Conservation (phyloP, 2,329 filamentous ascomycete species). For the Diaporthe sp. region DNA sequence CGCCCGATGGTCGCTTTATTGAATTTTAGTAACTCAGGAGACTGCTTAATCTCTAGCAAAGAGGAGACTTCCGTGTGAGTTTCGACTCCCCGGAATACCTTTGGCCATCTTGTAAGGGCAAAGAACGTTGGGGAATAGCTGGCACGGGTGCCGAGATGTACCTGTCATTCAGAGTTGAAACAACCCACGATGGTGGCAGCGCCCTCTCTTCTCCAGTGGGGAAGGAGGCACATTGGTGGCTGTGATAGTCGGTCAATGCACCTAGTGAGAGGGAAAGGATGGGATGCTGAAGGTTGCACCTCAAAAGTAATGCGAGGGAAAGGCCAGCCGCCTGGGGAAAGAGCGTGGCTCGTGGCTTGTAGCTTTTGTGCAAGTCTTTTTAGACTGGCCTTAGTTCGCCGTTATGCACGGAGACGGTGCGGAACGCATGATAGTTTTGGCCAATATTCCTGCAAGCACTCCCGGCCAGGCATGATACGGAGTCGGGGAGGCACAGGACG, state of each 20-base stretch:
- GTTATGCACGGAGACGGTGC: too few species aligned
- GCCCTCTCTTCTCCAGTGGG: neutral
- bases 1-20: neutral
- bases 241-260: neutral
- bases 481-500: neutral
- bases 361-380: neutral
- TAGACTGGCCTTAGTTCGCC: neutral
- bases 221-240: neutral
- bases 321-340: neutral
- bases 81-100: neutral
- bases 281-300: neutral
- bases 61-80: neutral
- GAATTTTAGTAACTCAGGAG: neutral
- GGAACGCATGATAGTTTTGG: neutral
- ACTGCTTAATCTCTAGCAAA: neutral
- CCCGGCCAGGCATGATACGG: neutral
- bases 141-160: neutral
- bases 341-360: neutral
- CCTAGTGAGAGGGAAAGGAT: neutral
- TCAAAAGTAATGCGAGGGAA: neutral
- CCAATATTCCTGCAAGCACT: neutral
- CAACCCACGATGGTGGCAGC: too few species aligned
- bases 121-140: too few species aligned
- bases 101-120: neutral
- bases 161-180: too few species aligned